Base-by-base conservation (phyloP, 148 eudicot species). In the Spergularia bocconei region DNA sequence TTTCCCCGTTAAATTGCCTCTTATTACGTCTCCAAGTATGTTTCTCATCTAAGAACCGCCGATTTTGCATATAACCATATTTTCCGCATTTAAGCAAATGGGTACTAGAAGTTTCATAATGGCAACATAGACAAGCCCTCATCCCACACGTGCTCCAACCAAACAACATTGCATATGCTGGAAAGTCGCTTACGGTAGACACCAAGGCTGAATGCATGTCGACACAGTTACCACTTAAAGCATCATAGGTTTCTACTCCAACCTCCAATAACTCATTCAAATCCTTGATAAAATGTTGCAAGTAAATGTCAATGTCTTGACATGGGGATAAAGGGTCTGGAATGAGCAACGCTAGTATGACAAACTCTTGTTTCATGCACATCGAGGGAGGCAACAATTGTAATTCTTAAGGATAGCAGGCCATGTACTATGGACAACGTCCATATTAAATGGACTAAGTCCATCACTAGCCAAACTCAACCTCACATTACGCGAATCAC, bases 151-250 rank as follows among this genome's bases (percentile, higher is more conserved):
- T 70, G 8, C 21, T 70, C 61, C 61, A 70, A 5, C 62, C 51
- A 4, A 16, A 65, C 48, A 65, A 65, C 69, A 65, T 65, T 65
- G 69, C 25, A 65, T 65, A 73, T 1, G 64, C 56, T 0, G 58
- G 76, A 73, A 60, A 73, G 15, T 61, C 76, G 57, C 41, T 73
- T n/a, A 73, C 39, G 1, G 68, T 73, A 5, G 52, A 38, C 29
- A 53, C 12, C 39, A 75, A 39, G 19, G 71, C 21, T 52, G 44
- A 72, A 53, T 65, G 19, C 72, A 75, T 29, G 7, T 38, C 11
- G 53, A 75, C 66, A 13, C 23, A 13, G 4, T 54, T 13, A 12
- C 36, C 11, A 21, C 39, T 67, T 3, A 10, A 66, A 52, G 51
- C 63, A 44, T 75, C 64, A 11, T 75, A 75, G 19, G 78, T 55